These are phyloP conservation scores for Suillus bovinus DNA, from an alignment of 768 basidiomycete species.

Conservation along the genomic window DNA sequence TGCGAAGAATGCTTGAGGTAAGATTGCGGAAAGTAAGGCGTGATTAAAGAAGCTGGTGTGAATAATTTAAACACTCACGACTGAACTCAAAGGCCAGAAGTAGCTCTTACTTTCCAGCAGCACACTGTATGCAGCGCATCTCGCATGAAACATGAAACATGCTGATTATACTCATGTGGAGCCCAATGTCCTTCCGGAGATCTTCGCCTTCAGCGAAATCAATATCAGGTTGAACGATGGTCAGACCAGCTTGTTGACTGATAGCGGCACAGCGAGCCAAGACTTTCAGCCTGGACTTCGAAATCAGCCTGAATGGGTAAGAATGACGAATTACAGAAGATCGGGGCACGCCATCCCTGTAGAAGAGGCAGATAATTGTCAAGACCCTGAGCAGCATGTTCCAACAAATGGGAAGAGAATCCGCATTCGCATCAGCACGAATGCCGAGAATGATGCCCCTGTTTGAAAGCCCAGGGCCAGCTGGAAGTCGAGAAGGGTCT, in stretches of 20 bases:
- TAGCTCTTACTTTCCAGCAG: constrained; percentile 45
- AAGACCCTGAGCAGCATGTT: constrained; percentile 51
- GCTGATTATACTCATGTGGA: constrained; percentile 46
- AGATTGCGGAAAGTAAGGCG: constrained; percentile 53
- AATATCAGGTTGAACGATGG: constrained; percentile 54
- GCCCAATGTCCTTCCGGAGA: constrained; percentile 44
- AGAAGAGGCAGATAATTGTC: constrained; percentile 45
- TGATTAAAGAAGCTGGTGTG: constrained; percentile 45
- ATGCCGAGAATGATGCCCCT: constrained; percentile 52
- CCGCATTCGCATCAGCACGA: constrained; percentile 50
- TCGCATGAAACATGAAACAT: constrained; percentile 40
- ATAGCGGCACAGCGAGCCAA: constrained; percentile 50
- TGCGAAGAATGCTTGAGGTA: constrained; percentile 44
- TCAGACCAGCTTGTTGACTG: constrained; percentile 51
- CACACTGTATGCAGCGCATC: constrained; percentile 46
- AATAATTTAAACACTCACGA: background rate
- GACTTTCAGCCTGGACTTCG: constrained; percentile 47
- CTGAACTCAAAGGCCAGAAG: background rate
- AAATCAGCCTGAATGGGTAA: constrained; percentile 43
- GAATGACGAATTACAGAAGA: constrained; percentile 43
- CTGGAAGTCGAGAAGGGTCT: constrained; percentile 50
- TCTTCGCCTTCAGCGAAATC: constrained; percentile 50
- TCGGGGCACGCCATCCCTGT: constrained; percentile 49
- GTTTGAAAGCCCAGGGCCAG: constrained; percentile 41
- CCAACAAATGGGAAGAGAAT: constrained; percentile 46